Conservation (phyloP, 169 alveolate species). For the Babesia bigemina region DNA sequence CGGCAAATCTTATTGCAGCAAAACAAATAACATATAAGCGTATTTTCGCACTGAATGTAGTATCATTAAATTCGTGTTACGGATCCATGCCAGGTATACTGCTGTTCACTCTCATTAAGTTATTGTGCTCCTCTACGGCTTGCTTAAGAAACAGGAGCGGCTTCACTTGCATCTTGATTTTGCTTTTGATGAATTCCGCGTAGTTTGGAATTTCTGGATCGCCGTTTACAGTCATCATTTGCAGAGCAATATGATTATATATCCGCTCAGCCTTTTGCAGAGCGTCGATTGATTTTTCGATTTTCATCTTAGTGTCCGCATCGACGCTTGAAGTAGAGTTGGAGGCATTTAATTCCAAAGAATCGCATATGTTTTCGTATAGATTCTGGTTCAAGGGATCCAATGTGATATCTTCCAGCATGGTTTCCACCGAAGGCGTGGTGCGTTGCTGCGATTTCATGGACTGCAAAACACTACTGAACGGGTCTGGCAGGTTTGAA, state of each 20-base stretch:
- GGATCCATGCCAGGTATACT: not conserved
- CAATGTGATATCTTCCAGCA: conserved; percentile 17
- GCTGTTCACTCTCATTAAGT: conserved; percentile 6
- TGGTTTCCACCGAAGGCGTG: not conserved
- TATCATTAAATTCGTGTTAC: not conserved
- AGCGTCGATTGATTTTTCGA: conserved; percentile 8
- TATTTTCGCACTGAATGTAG: not conserved
- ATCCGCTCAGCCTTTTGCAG: conserved; percentile 17
- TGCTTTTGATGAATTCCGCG: conserved; percentile 9
- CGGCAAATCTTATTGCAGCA: not conserved
- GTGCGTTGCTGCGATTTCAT: conserved; percentile 1
- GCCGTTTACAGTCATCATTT: not conserved
- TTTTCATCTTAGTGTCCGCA: not conserved
- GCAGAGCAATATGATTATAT: conserved; percentile 7
- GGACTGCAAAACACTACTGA: not conserved
- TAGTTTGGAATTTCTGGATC: not conserved
- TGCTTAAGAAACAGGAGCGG: conserved; percentile 38
- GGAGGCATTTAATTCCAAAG: not conserved
- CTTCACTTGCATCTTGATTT: conserved; percentile 27
- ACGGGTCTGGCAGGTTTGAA: conserved; percentile 22
- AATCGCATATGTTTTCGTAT: conserved; percentile 9
- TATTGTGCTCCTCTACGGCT: conserved; percentile 18
- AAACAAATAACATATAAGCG: not conserved
- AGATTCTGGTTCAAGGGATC: conserved; percentile 3
- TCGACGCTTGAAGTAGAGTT: not conserved